Evolutionary conservation across 805 yeast genomes (phyloP), one percentile per base, ranked within the genome.

Genomic region (Schwanniomyces yamadae): DNA sequence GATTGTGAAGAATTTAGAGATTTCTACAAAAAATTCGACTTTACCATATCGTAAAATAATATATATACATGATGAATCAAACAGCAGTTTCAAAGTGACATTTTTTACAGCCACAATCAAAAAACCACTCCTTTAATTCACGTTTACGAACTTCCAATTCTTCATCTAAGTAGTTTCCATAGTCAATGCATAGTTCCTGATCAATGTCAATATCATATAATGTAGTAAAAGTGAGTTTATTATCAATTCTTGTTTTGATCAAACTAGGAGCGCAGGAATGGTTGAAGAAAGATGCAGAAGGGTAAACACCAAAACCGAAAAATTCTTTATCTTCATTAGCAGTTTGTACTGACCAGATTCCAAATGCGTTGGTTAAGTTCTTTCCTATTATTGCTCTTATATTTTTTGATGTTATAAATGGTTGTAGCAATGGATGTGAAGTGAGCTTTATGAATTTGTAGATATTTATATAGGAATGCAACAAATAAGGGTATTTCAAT

Each of bases 301-400:
- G 84, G 39, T 67, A 76, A 3, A 81, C 67, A 24, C 75, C 70
- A 43, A 77, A 77, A 0, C 88, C 88, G 33, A 79, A 63, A 44
- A 73, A 78, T 39, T 77, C 82, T 21, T 55, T 53, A 24, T 69
- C 71, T 40, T 76, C 83, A 3, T 52, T 58, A 5, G 45, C 56
- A 2, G 59, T 39, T 8, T 44, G 39, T 7, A 52, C 54, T 32
- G 80, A 77, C 84, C 86, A 79, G 15, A 80, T 77, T 1, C 87
- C 87, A 55, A 81, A 81, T 1, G 86, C 81, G 49, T 81, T 81
- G 11, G 83, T 81, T 33, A 78, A 72, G 44, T 80, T 82, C 25
- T 71, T 60, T 2, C 86, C 87, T 32, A 77, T 59, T 2, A 77
- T 68, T 11, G 59, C 56, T 30, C 84, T 60, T 12, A 80, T 54